Percentiles rank a stretch among this genome's conserved stretches.
Evolutionary conservation across 2,329 filamentous ascomycete genomes (phyloP).

Genomic region (Colletotrichum zoysiae): DNA sequence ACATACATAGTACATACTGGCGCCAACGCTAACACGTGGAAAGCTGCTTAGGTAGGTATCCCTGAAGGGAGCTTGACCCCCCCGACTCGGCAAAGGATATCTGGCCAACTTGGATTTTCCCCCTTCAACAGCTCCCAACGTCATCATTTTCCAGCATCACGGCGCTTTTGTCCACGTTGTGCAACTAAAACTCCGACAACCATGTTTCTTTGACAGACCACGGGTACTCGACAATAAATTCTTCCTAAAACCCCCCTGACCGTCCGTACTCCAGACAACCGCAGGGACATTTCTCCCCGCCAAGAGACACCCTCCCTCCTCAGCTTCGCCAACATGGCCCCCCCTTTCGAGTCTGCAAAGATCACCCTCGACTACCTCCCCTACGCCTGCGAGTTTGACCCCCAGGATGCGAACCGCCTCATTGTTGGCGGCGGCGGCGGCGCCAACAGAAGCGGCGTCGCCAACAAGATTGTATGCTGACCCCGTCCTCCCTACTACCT

Average conservation of each 20-base stretch:
- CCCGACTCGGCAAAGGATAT: conserved; percentile 24
- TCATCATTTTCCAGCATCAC: conserved; percentile 18
- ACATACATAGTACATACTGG: not conserved
- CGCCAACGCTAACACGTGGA: conserved; percentile 22
- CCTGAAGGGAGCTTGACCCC: conserved; percentile 16
- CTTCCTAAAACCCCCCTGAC: not conserved
- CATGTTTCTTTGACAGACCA: conserved; percentile 20
- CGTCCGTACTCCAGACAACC: not conserved
- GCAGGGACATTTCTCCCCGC: conserved; percentile 15
- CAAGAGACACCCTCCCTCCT: conserved; percentile 10
- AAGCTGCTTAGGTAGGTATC: not conserved
- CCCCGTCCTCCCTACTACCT: conserved; percentile 7
- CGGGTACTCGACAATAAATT: not conserved
- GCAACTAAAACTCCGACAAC: not conserved
- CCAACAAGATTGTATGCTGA: conserved; percentile 83
- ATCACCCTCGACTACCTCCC: conserved; percentile 84
- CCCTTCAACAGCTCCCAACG: conserved; percentile 26
- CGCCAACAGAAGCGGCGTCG: conserved; percentile 82
- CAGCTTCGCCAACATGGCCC: conserved; percentile 49
- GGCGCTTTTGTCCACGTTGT: conserved; percentile 5
- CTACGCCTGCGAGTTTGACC: conserved; percentile 90
- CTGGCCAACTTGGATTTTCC: conserved; percentile 37
- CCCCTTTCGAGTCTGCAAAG: conserved; percentile 65
- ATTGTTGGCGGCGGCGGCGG: conserved; percentile 91
- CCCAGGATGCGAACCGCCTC: conserved; percentile 79